Evolutionary conservation across 768 basidiomycete species (phyloP), one percentile per base, ranked within the genome.

Genomic region (Boletus subcaerulescens): DNA sequence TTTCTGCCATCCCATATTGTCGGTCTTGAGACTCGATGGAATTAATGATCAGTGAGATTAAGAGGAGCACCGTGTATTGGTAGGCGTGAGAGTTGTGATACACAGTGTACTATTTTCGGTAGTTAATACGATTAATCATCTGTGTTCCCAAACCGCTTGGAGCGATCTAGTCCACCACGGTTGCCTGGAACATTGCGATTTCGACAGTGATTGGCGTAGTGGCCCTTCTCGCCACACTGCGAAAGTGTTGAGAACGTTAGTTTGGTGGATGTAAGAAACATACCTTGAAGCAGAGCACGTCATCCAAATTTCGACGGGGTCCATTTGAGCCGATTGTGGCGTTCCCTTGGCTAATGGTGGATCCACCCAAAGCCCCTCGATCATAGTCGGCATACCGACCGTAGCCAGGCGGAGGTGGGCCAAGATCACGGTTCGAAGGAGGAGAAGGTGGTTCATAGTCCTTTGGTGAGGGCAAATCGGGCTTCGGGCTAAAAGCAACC

Each of bases 131-230:
- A 39, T 65, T 32, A 71, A 56, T 71, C 70, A 3, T 71, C 70
- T 6, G 58, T 60, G 26, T 60, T 70, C 32, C 58, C 67, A 54
- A 50, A 73, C 53, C 70, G 70, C 58, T 33, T 71, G 24, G 70
- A 60, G 44, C 79, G 78, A 60, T 91, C 90, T 45, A 85, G 73
- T 9, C 93, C 93, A 52, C 93, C 93, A 46, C 93, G 80, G 68
- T 91, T 93, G 13, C 93, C 93, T 26, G 93, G 93, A 22, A 93
- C 87, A 68, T 93, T 94, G 52, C 89, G 77, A 69, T 94, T 94
- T 40, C 87, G 83, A 71, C 95, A 97, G 63, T 91, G 86, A 68
- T 97, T 96, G 18, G 95, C 95, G 66, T 96, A 96, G 67, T 98
- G 96, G 1, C 96, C 96, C 61, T 89, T 87, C 70, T 92, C 86